Conservation (phyloP, 2,329 filamentous ascomycete species). For the Xylariaceae sp. region DNA sequence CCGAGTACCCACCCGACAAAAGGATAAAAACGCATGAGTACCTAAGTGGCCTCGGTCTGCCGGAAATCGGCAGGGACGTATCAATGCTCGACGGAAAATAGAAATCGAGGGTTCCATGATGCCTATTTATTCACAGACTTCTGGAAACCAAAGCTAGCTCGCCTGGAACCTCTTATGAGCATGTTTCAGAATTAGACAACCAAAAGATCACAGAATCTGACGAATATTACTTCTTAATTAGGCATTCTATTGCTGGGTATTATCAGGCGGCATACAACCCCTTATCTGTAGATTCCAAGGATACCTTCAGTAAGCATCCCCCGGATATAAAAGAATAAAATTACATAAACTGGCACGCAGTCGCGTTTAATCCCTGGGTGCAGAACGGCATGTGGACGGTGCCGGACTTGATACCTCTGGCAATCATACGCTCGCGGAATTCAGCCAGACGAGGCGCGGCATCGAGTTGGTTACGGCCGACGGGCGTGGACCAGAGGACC, state of each 20-base stretch:
- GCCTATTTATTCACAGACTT: too few species aligned
- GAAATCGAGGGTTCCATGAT: too few species aligned
- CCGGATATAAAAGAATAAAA: not conserved
- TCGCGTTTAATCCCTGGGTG: conserved; percentile 53
- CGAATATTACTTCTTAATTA: too few species aligned
- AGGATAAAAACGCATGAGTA: too few species aligned
- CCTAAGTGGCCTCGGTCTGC: too few species aligned
- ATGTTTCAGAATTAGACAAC: too few species aligned
- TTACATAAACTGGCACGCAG: conserved; percentile 40
- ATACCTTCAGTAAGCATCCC: not conserved
- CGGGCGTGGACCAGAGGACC: conserved; percentile 71
- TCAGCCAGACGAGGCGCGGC: conserved; percentile 67
- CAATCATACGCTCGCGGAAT: conserved; percentile 71
- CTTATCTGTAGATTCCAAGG: not conserved
- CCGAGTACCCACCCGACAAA: too few species aligned
- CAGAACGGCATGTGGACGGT: conserved; percentile 72
- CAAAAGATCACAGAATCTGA: too few species aligned
- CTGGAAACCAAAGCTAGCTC: too few species aligned
- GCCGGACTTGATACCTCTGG: conserved; percentile 58
- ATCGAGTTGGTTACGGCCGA: conserved; percentile 67
- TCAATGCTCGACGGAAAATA: too few species aligned
- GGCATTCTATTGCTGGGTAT: not conserved
- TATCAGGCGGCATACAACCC: not conserved
- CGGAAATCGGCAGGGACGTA: too few species aligned
- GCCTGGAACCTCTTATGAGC: too few species aligned